Percentiles rank a stretch among this genome's conserved stretches.
These are phyloP conservation scores for Yamadazyma kitorensis DNA, from an alignment of 805 yeast genomes.

Conservation along the genomic window DNA sequence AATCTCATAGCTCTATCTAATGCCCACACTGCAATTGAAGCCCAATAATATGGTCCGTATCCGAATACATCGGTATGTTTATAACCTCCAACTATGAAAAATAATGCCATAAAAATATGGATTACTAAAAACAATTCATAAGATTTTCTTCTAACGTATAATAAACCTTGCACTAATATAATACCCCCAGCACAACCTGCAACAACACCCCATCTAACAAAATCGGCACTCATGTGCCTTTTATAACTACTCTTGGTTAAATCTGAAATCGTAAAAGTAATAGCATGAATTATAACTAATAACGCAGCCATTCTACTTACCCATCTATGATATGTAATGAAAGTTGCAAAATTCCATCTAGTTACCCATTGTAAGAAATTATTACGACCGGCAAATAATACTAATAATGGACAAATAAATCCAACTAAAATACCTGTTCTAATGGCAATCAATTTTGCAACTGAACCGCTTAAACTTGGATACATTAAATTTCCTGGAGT, in stretches of 20 bases:
- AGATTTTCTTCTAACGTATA: slow-evolving; percentile 45
- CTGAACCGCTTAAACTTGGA: slow-evolving; percentile 13
- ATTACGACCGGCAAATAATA: slow-evolving; percentile 69
- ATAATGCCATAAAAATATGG: slow-evolving; percentile 32
- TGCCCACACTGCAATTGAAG: slow-evolving; percentile 37
- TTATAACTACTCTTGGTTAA: slow-evolving; percentile 8
- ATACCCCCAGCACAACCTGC: slow-evolving; percentile 34
- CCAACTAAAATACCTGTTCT: slow-evolving; percentile 52
- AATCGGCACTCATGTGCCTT: slow-evolving; percentile 15
- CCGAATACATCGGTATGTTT: slow-evolving; percentile 43
- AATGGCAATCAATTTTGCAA: slow-evolving; percentile 44
- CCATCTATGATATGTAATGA: slow-evolving; percentile 58
- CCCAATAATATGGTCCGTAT: slow-evolving; percentile 24
- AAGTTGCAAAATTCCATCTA: slow-evolving; percentile 52
- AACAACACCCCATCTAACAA: slow-evolving; percentile 27
- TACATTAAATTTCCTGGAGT: slow-evolving; percentile 7
- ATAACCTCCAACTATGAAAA: slow-evolving; percentile 55
- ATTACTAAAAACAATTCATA: slow-evolving; percentile 50
- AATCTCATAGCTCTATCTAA: slow-evolving; percentile 34
- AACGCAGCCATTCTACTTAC: slow-evolving; percentile 44
- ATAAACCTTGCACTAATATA: slow-evolving; percentile 48
- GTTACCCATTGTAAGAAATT: slow-evolving; percentile 60
- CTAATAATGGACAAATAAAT: slow-evolving; percentile 54
- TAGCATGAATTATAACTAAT: slow-evolving; percentile 44
- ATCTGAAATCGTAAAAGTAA: slow-evolving; percentile 52